phyloP scores from a whole-genome alignment of 2,329 filamentous ascomycete genomes.

The Coleophoma eucalyptorum region DNA sequence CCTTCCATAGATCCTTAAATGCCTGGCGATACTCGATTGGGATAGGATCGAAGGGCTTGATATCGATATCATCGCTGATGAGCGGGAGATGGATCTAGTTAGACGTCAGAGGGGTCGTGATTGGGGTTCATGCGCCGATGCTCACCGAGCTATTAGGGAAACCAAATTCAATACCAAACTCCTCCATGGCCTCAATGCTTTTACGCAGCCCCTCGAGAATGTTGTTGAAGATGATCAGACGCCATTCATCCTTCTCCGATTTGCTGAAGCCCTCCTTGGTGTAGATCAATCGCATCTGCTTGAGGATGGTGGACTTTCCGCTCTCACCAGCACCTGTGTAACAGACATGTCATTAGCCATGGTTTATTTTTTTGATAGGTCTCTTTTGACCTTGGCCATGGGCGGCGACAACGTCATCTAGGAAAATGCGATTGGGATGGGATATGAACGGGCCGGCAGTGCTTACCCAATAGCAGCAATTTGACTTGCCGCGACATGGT shows the following conservation, averaged over 20 bases:
- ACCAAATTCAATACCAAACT: constrained; percentile 76
- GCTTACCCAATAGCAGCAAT: constrained; percentile 82
- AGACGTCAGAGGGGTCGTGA: constrained; percentile 1
- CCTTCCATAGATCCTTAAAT: constrained; percentile 80
- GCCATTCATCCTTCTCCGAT: constrained; percentile 87
- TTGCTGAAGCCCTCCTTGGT: constrained; percentile 80
- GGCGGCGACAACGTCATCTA: no score
- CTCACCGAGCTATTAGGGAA: constrained; percentile 75
- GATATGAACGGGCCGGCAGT: constrained; percentile 6
- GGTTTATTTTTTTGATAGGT: not conserved
- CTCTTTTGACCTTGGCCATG: no score
- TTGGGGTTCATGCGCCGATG: constrained; percentile 7
- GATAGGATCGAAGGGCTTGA: constrained; percentile 77
- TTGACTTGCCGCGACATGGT: constrained; percentile 84
- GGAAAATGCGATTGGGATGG: constrained; percentile 3
- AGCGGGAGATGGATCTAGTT: constrained; percentile 71
- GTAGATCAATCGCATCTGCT: constrained; percentile 99
- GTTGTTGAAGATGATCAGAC: constrained; percentile 94
- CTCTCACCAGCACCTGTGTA: constrained; percentile 85
- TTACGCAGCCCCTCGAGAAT: constrained; percentile 88
- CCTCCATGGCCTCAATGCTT: constrained; percentile 86
- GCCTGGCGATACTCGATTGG: constrained; percentile 75
- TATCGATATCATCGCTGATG: constrained; percentile 76
- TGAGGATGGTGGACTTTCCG: constrained; percentile 93
- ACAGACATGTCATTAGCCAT: constrained; percentile 11